Evolutionary conservation across 768 basidiomycete genomes (phyloP), one percentile per base, ranked within the genome.

Genomic region (Rhizopogon sp.): DNA sequence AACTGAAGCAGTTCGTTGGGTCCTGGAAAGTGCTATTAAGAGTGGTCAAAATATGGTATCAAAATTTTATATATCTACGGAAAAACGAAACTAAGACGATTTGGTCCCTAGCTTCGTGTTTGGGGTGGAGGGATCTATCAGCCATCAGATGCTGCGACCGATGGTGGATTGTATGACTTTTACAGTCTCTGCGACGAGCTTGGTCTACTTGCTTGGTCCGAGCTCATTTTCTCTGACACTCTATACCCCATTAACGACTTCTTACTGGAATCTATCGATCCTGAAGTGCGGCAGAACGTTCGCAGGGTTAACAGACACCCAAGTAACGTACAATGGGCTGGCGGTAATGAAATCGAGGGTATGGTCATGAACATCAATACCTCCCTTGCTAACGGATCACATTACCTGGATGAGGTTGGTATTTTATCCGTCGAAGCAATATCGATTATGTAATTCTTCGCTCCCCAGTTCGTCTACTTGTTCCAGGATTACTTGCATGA

Each of bases 91-190:
- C 20, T 25, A 6, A 39, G 31, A 54, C 33, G 10, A 49, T 40
- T 45, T 52, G 9, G 20, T 29, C 9, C 17, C 16, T 54, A 83
- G 82, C 65, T 84, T 16, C 79, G 82, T 16, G 69, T 84, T 6
- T 84, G 81, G 82, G 82, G 81, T 37, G 82, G 82, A 2, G 82
- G 82, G 0, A 74, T 72, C 1, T 80, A 79, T 58, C 78, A 79
- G 53, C 78, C 78, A 3, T 76, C 77, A 1, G 69, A 72, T 9
- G 57, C 72, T 6, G 61, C 63, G 7, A 68, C 69, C 2, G 72
- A 72, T 11, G 71, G 72, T 1, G 81, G 80, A 22, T 75, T 72
- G 9, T 82, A 84, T 60, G 74, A 79, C 56, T 82, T 83, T 59
- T 83, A 83, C 64, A 74, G 76, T 0, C 61, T 79, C 22, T 83